Conservation (phyloP, 179 eudicot species). For the Nepenthes alata region DNA sequence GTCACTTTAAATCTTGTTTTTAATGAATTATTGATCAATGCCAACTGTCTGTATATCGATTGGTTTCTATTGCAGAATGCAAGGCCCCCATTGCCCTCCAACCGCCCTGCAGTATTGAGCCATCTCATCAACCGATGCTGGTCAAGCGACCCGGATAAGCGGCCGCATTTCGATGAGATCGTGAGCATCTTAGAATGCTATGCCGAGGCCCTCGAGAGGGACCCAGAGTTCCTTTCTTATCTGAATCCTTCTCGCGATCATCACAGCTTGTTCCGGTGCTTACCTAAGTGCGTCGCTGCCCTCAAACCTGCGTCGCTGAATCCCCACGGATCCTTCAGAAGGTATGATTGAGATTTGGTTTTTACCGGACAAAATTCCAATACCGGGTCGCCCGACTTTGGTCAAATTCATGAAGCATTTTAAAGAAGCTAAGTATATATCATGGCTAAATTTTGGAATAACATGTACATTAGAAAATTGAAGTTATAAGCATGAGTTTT, state of each 20-base stretch:
- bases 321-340: constrained; percentile 3
- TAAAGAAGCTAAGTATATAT: too few relatives aligned
- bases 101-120: constrained; percentile 61
- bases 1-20: too few relatives aligned
- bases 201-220: constrained; percentile 36
- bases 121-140: constrained; percentile 69
- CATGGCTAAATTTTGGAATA: too few relatives aligned
- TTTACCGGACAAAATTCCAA: too few relatives aligned
- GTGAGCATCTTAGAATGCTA: constrained; percentile 50
- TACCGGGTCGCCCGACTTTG: too few relatives aligned
- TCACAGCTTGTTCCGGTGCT: constrained; percentile 26
- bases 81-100: constrained; percentile 74
- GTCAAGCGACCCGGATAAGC: constrained; percentile 67
- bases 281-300: constrained; percentile 34
- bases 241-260: constrained; percentile 22
- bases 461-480: too few relatives aligned
- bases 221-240: constrained; percentile 62
- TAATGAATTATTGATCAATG: too few relatives aligned
- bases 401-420: too few relatives aligned
- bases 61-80: constrained; percentile 49
- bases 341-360: too few relatives aligned
- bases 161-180: constrained; percentile 78
- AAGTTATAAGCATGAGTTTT: too few relatives aligned
- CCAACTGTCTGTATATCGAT: too few relatives aligned
- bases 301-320: constrained; percentile 20